Percentiles rank a stretch among this genome's conserved stretches.
Evolutionary conservation across 2,329 filamentous ascomycete species (phyloP).

Genomic region (Xylaria arbuscula): DNA sequence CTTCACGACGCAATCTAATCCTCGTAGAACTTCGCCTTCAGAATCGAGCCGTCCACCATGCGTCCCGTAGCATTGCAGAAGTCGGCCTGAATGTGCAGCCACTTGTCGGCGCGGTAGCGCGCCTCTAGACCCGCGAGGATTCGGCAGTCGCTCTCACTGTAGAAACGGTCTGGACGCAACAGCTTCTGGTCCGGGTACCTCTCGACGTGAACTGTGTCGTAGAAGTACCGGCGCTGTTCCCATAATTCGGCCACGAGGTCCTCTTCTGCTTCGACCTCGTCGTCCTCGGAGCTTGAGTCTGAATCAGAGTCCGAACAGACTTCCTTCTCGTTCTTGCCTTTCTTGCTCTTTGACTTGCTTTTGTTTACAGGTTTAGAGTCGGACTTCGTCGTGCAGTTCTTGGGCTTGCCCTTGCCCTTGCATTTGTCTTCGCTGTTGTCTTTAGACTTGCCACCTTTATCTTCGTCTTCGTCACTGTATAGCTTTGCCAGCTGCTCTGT

Average conservation of each 20-base stretch:
- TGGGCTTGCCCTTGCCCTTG: constrained; percentile 17
- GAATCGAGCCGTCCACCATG: constrained; percentile 39
- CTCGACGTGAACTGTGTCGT: constrained; percentile 30
- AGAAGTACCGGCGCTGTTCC: constrained; percentile 36
- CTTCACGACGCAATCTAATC: not conserved
- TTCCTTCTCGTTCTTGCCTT: constrained; percentile 21
- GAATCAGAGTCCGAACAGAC: constrained; percentile 2
- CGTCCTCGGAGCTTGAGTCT: constrained; percentile 7
- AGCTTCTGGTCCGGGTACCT: constrained; percentile 39
- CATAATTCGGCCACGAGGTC: constrained; percentile 23
- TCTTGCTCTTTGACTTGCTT: constrained; percentile 6
- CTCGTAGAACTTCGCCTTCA: constrained; percentile 46
- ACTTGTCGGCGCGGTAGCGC: constrained; percentile 44
- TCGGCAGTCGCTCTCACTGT: constrained; percentile 44
- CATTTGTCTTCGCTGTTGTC: constrained; percentile 5
- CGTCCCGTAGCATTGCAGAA: constrained; percentile 48
- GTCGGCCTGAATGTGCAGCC: constrained; percentile 44
- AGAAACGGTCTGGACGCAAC: constrained; percentile 41
- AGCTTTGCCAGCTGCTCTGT: constrained; percentile 28
- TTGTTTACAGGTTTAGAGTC: not conserved
- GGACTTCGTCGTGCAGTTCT: not conserved
- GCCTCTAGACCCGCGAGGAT: constrained; percentile 45
- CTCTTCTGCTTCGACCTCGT: not conserved
- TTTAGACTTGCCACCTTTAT: not conserved
- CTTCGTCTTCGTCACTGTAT: constrained; percentile 25